These are phyloP conservation scores for Annulohypoxylon moriforme DNA, from an alignment of 495 filamentous ascomycete genomes.

Conservation along the genomic window DNA sequence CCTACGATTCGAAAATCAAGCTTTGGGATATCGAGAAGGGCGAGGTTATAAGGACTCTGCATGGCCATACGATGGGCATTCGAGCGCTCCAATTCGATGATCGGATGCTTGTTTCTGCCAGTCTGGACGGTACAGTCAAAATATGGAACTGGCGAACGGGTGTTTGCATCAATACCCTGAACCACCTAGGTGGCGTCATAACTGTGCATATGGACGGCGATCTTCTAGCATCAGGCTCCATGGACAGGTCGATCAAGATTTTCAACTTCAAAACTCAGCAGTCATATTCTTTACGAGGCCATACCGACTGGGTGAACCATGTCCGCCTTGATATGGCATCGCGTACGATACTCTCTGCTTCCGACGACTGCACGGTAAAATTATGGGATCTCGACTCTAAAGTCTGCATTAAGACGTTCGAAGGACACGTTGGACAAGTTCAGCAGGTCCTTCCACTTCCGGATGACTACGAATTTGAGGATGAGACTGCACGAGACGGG, in stretches of 20 bases:
- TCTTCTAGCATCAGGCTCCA: conserved; percentile 86
- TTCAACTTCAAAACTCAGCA: conserved; percentile 91
- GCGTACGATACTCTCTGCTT: conserved; percentile 89
- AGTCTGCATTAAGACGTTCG: conserved; percentile 79
- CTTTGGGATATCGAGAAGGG: conserved; percentile 95
- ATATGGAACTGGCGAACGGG: conserved; percentile 98
- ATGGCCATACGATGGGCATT: conserved; percentile 83
- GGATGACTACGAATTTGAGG: conserved; percentile 87
- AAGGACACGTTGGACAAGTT: conserved; percentile 95
- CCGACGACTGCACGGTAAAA: conserved; percentile 89
- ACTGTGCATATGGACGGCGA: conserved; percentile 85
- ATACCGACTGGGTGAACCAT: conserved; percentile 93
- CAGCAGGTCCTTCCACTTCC: conserved; percentile 89
- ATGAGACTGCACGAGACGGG: conserved; percentile 68
- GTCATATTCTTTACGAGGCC: conserved; percentile 80
- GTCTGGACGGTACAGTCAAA: conserved; percentile 80
- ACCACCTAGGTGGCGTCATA: conserved; percentile 83
- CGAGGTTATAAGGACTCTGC: conserved; percentile 82
- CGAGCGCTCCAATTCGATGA: conserved; percentile 94
- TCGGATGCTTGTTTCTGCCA: conserved; percentile 86
- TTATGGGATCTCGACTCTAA: conserved; percentile 94
- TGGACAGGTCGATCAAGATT: conserved; percentile 90
- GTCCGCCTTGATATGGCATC: conserved; percentile 84
- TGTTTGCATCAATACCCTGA: conserved; percentile 82
- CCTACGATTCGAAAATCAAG: conserved; percentile 93